phyloP scores from a whole-genome alignment of 768 basidiomycete species.

The Leccinellum rugosiceps region DNA sequence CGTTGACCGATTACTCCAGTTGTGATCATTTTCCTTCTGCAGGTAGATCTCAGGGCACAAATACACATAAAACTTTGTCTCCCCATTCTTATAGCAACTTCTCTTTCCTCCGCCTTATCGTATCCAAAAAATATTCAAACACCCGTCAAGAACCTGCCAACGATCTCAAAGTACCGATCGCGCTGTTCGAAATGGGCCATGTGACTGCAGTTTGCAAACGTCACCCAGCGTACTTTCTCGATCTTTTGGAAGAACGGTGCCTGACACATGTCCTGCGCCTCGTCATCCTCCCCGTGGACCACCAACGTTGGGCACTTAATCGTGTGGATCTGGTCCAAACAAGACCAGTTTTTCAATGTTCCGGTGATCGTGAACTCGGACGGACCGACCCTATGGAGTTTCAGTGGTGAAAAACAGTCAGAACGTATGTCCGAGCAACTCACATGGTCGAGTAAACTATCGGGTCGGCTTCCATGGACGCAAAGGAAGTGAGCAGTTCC shows the following conservation, averaged over 20 bases:
- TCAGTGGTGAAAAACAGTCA: neutral
- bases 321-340: conserved; percentile 41
- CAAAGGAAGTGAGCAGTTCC: conserved; percentile 28
- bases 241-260: conserved; percentile 34
- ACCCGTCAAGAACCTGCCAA: conserved; percentile 13
- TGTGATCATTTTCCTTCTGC: neutral
- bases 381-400: conserved; percentile 11
- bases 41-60: neutral
- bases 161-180: conserved; percentile 18
- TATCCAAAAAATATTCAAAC: too few species aligned
- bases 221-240: conserved; percentile 35
- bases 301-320: conserved; percentile 39
- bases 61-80: neutral
- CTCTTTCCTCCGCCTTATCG: neutral
- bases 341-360: conserved; percentile 44
- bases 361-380: conserved; percentile 40
- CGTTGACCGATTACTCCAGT: too few species aligned
- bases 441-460: conserved; percentile 35
- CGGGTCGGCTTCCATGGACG: conserved; percentile 25
- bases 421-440: conserved; percentile 1
- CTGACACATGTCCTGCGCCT: conserved; percentile 34
- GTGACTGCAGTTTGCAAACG: conserved; percentile 25
- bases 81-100: neutral
- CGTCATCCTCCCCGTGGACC: conserved; percentile 38
- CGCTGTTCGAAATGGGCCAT: conserved; percentile 14